These are phyloP conservation scores for Rubus parviflorus DNA, from an alignment of 306 rosid species.

Conservation along the genomic window DNA sequence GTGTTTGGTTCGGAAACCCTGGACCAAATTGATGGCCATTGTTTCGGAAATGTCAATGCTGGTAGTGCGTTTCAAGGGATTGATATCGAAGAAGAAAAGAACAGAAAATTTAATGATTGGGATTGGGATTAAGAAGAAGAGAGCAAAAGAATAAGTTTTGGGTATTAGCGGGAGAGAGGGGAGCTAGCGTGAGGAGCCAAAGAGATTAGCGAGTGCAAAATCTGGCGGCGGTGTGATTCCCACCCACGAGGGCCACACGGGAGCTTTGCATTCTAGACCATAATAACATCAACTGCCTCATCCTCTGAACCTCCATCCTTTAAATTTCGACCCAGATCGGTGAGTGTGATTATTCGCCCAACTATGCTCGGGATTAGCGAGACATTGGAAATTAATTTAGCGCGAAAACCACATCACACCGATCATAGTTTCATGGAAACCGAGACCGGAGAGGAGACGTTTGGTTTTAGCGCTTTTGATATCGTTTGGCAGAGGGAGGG, in stretches of 20 bases:
- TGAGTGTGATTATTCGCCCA: slow-evolving; percentile 13
- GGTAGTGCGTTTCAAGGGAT: not conserved
- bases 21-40: slow-evolving; percentile 39
- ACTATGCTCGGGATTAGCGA: slow-evolving; percentile 17
- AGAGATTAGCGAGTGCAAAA: slow-evolving; percentile 68
- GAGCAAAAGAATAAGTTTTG: not conserved
- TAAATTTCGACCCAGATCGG: slow-evolving; percentile 38
- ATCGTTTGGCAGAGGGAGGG: not conserved
- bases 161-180: slow-evolving; percentile 13
- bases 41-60: not conserved
- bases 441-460: slow-evolving; percentile 24
- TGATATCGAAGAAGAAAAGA: not conserved
- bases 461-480: not conserved
- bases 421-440: slow-evolving; percentile 38
- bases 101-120: not conserved
- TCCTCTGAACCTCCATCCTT: slow-evolving; percentile 69
- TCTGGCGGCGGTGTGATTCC: slow-evolving; percentile 83
- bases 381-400: slow-evolving; percentile 15
- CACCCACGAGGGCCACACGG: slow-evolving; percentile 72
- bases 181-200: not conserved
- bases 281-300: slow-evolving; percentile 58
- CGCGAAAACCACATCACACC: slow-evolving; percentile 17
- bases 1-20: slow-evolving; percentile 26
- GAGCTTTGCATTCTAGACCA: slow-evolving; percentile 45
- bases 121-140: not conserved